phyloP scores from a whole-genome alignment of 2,329 filamentous ascomycete species.

The Aspergillus latus region DNA sequence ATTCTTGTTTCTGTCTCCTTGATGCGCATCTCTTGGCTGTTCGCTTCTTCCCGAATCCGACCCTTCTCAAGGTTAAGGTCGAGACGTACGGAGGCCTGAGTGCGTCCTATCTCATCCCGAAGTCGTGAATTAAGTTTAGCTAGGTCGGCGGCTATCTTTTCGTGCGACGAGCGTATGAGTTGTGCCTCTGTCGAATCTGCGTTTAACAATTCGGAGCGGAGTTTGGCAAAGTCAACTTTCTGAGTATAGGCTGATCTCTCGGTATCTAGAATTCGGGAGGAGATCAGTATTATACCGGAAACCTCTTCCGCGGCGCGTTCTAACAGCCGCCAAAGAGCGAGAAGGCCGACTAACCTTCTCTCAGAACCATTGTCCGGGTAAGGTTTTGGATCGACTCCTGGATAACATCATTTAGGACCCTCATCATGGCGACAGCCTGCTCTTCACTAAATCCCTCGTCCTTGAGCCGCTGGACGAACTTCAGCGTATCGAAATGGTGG shows the following conservation, averaged over 20 bases:
- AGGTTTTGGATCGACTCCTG: constrained; percentile 98
- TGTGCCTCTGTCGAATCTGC: constrained; percentile 89
- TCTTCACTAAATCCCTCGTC: constrained; percentile 93
- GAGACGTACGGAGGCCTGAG: constrained; percentile 86
- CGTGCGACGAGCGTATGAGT: constrained; percentile 84
- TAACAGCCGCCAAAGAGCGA: neutral
- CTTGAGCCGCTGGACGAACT: constrained; percentile 88
- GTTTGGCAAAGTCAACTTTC: constrained; percentile 97
- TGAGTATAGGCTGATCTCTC: constrained; percentile 64
- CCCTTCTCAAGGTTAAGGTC: constrained; percentile 97
- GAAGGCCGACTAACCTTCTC: constrained; percentile 67
- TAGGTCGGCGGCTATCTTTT: constrained; percentile 89
- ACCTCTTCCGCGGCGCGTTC: neutral
- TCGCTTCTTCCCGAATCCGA: constrained; percentile 91
- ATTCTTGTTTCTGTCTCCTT: constrained; percentile 99
- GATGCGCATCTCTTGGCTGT: constrained; percentile 94
- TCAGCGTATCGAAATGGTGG: constrained; percentile 97
- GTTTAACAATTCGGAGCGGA: constrained; percentile 88
- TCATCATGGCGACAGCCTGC: constrained; percentile 98
- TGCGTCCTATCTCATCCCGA: constrained; percentile 89
- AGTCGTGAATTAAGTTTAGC: constrained; percentile 87
- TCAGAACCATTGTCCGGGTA: constrained; percentile 94
- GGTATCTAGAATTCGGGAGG: constrained; percentile 38
- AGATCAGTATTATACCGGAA: neutral
- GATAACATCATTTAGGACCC: constrained; percentile 91